Evolutionary conservation across 2,329 filamentous ascomycete species (phyloP), one percentile per base, ranked within the genome.

Genomic region (Exophiala aquamarina): DNA sequence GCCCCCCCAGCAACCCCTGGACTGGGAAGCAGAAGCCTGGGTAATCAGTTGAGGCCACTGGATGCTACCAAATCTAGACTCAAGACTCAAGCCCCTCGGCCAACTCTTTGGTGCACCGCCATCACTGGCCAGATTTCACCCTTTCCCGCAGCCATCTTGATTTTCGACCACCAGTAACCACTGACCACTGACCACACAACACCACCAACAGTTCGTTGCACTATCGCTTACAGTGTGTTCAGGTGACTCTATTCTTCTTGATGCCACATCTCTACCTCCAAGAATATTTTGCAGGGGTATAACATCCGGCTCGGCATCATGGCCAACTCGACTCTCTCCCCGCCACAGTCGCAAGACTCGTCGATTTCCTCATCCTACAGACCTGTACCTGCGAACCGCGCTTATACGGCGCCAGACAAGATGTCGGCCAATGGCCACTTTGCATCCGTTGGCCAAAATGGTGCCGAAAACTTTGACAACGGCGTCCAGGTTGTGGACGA

Each of bases 401-500:
- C 56, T 10, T 46, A 54, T 28, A 68, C 66, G 13, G 61, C 63
- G 15, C 65, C 65, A 15, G 55, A 63, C 53, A 54, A 62, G 44
- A 71, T 74, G 66, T 65, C 66, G 35, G 66, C 62, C 37, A 74
- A 74, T 58, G 71, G 70, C 35, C 71, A 74, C 58, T 71, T 74
- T 59, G 70, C 71, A 46, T 63, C 68, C 37, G 59, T 67, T 45
- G 69, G 67, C 45, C 66, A 66, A 52, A 62, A 64, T 39, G 60
- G 61, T 40, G 62, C 69, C 41, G 62, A 62, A 26, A 61, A 64
- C 42, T 97, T 92, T 69, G 87, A 90, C 64, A 87, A 95, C 79
- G 93, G 93, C 65, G 88, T 97, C 64, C 93, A 98, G 72, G 90
- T 98, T 61, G 89, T 98, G 65, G 89, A 96, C 67, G 91, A 91